Percentiles rank a stretch among this genome's conserved stretches.
Conservation (phyloP, 331 rosid species). For the Malus hybrid region DNA sequence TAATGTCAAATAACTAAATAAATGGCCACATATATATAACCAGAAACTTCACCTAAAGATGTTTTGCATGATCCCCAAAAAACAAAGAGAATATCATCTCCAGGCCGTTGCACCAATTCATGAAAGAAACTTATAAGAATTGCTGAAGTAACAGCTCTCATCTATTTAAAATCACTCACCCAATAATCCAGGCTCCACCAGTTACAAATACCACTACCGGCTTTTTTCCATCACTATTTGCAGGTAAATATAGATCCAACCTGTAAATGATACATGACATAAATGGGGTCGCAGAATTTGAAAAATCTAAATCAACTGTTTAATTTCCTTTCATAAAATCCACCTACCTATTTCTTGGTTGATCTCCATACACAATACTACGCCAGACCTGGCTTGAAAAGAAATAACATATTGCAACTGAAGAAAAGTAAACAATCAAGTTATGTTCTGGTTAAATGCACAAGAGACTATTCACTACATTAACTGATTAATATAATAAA, state of each 20-base stretch:
- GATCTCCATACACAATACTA: constrained; percentile 73
- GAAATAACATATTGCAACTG: constrained; percentile 81
- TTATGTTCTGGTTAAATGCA: background rate
- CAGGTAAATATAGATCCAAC: constrained; percentile 83
- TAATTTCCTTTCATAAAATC: background rate
- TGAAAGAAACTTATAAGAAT: background rate
- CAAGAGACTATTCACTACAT: background rate
- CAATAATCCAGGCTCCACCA: constrained; percentile 99
- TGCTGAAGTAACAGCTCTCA: constrained; percentile 1
- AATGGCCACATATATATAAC: background rate
- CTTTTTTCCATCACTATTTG: constrained; percentile 39
- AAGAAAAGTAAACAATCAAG: constrained; percentile 15
- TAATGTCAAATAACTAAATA: constrained; percentile 8
- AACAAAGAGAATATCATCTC: background rate
- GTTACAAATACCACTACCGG: constrained; percentile 94
- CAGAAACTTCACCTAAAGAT: background rate
- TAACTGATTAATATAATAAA: background rate
- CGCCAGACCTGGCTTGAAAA: constrained; percentile 64
- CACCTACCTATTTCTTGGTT: constrained; percentile 83
- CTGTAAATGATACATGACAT: constrained; percentile 33
- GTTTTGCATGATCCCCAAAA: background rate
- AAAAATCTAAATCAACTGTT: background rate
- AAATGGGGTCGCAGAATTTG: background rate
- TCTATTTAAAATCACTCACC: constrained; percentile 47
- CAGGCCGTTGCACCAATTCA: background rate